Evolutionary conservation across 176 grass and related monocot genomes (phyloP).

Genomic region (Themeda triandra): DNA sequence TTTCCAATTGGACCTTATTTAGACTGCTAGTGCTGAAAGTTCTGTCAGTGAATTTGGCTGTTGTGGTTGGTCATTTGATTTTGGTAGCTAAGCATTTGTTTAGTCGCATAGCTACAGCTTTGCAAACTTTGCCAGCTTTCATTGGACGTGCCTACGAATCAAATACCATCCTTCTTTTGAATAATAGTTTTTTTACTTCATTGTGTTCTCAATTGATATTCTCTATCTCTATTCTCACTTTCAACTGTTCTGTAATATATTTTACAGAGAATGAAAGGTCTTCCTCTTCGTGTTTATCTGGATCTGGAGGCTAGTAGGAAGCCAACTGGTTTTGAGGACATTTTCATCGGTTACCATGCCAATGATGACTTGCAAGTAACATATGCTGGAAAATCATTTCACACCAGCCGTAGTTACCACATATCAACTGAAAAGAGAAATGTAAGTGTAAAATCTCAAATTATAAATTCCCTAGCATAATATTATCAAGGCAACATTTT

Average conservation of each 20-base stretch:
- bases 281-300: conserved; percentile 79
- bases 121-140: neutral
- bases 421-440: conserved; percentile 69
- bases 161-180: conserved; percentile 17
- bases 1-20: neutral
- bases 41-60: neutral
- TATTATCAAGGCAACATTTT: conserved; percentile 3
- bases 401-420: conserved; percentile 67
- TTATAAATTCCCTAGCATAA: neutral
- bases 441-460: conserved; percentile 42
- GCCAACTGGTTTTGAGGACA: conserved; percentile 73
- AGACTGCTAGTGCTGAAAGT: neutral
- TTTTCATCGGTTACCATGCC: conserved; percentile 92
- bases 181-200: neutral
- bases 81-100: neutral
- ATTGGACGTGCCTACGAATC: neutral
- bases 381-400: conserved; percentile 88
- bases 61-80: neutral
- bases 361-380: conserved; percentile 87
- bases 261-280: conserved; percentile 74
- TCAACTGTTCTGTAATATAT: conserved; percentile 26
- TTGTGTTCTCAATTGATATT: conserved; percentile 1
- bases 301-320: conserved; percentile 83
- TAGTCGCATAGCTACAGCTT: neutral
- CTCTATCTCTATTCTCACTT: conserved; percentile 11